Evolutionary conservation across 148 eudicot genomes (phyloP), one percentile per base, ranked within the genome.

Genomic region (Fagopyrum homotropicum): DNA sequence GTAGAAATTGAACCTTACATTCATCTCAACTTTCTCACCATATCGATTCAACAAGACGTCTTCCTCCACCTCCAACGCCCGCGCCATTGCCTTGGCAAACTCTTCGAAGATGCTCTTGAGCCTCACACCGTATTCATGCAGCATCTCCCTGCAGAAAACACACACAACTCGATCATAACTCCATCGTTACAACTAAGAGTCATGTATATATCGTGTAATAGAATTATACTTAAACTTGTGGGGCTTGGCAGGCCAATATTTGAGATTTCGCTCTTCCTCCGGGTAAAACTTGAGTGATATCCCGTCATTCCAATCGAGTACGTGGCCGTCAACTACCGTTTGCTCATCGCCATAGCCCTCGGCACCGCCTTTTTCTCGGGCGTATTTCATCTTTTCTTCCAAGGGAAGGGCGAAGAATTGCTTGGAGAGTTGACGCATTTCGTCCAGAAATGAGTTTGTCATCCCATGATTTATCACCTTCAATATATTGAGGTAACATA

Each of bases 211-310:
- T 35, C 40, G 40, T 35, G 10, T 47, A 22, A 17, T 52, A 52
- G 17, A 52, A 69, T 45, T 35, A 35, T 10, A 26, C 63, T 19
- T 57, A 10, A 86, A 81, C n/a, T 74, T 19, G 9, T 15, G 29
- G 4, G 87, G 86, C 0, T 40, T 66, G 19, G 85, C 64, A 30
- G 93, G 93, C 93, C 93, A 89, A 48, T 66, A 77, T 5, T 85
- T 16, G 47, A 80, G 82, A 22, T 45, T 80, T 4, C 80, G 78
- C 3, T 76, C 69, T 22, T 88, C 68, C 72, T 86, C 75, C 0
- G 89, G 92, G 49, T 79, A 78, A 22, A 82, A 50, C 2, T 74
- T 77, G 4, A 88, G 91, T 74, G 3, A n/a, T 4, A 86, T 71
- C 1, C 82, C 81, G 70, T 85, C 84, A 15, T 77, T 80, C 88